A percentile compares a stretch with the other conserved stretches of the same genome.
These are phyloP conservation scores for Musa balbisiana DNA, from an alignment of 202 grass and related monocot genomes.

Conservation along the genomic window DNA sequence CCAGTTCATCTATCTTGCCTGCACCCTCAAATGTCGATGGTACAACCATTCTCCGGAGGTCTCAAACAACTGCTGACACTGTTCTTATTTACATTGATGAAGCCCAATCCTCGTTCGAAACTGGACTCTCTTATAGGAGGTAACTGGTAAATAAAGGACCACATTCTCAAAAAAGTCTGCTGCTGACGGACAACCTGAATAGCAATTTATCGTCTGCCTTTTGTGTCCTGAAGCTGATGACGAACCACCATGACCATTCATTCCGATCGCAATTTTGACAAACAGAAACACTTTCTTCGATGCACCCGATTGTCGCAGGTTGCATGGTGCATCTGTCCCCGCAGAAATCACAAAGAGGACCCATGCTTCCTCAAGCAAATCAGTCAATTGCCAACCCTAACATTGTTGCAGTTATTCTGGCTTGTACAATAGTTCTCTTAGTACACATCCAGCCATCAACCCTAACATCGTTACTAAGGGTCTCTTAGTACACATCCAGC, in stretches of 20 bases:
- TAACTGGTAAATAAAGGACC: constrained; percentile 62
- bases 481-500: not conserved
- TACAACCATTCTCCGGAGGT: constrained; percentile 1
- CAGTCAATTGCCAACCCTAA: not conserved
- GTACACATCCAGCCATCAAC: not conserved
- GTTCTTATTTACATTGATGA: constrained; percentile 15
- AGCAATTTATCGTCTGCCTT: constrained; percentile 72
- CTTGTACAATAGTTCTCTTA: not conserved
- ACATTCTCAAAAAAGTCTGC: constrained; percentile 81
- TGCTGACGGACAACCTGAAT: constrained; percentile 80
- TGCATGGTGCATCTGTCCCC: constrained; percentile 65
- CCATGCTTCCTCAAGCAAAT: constrained; percentile 33
- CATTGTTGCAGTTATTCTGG: not conserved
- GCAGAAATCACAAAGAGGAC: too few species aligned
- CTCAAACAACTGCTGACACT: not conserved
- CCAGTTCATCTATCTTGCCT: not conserved
- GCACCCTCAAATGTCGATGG: not conserved
- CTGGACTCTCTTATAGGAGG: constrained; percentile 51
- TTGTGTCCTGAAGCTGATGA: constrained; percentile 49
- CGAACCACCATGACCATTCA: constrained; percentile 40
- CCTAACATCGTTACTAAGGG: too few species aligned
- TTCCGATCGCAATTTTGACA: constrained; percentile 91
- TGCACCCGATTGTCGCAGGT: constrained; percentile 61
- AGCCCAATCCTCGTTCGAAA: constrained; percentile 31
- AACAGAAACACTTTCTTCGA: constrained; percentile 52